phyloP scores from a whole-genome alignment of 2,329 filamentous ascomycete genomes.

The Epichloe hybrida region DNA sequence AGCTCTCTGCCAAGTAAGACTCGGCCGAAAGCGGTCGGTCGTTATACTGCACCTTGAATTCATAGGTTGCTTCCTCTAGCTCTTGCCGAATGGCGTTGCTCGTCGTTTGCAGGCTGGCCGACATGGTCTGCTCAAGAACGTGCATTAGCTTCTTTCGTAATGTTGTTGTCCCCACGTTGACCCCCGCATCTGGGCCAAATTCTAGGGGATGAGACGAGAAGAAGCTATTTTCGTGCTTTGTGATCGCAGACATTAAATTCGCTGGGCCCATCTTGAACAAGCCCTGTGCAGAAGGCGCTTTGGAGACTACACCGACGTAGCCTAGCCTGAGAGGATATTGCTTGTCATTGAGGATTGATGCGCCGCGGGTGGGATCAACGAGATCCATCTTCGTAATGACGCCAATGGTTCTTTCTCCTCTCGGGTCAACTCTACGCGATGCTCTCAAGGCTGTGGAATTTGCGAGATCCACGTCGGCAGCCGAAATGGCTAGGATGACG shows the following conservation, averaged over 20 bases:
- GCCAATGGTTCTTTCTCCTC: conserved; percentile 91
- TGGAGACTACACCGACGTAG: conserved; percentile 89
- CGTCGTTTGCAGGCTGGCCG: conserved; percentile 74
- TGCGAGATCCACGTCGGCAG: conserved; percentile 90
- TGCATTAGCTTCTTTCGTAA: conserved; percentile 94
- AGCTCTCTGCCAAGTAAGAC: conserved; percentile 86
- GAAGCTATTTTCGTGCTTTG: conserved; percentile 76
- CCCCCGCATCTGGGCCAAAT: conserved; percentile 59
- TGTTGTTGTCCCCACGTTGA: conserved; percentile 71
- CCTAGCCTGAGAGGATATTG: conserved; percentile 93
- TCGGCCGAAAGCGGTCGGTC: conserved; percentile 89
- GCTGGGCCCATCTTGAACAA: conserved; percentile 73
- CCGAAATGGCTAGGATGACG: conserved; percentile 92
- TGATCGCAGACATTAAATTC: conserved; percentile 69
- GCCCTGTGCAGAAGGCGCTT: conserved; percentile 54
- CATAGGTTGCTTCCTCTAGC: conserved; percentile 90
- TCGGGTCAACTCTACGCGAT: conserved; percentile 80
- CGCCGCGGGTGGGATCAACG: conserved; percentile 70
- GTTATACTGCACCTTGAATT: conserved; percentile 99
- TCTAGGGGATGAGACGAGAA: conserved; percentile 74
- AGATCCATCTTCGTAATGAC: conserved; percentile 99
- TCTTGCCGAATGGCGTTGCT: conserved; percentile 89
- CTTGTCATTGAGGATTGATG: conserved; percentile 66
- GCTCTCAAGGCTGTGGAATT: conserved; percentile 89
- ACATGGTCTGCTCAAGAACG: conserved; percentile 95